phyloP scores from a whole-genome alignment of 441 rosid species.

The Mallotus repandus region DNA sequence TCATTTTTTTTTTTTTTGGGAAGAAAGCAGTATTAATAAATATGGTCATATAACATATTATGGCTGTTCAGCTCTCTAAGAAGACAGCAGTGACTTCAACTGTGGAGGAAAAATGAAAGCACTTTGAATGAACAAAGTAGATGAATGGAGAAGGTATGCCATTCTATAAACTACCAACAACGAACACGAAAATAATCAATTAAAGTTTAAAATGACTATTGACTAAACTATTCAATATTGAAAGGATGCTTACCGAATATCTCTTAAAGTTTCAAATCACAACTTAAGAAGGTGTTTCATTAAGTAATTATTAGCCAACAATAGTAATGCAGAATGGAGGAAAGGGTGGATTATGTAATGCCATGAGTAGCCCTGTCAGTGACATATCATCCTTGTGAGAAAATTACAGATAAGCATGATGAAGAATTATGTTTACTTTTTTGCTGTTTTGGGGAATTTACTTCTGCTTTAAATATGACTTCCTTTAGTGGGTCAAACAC shows the following conservation, averaged over 20 bases:
- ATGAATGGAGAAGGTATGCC: too few relatives aligned
- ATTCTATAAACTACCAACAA: too few relatives aligned
- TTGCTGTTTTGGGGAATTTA: not conserved
- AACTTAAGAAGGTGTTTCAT: not conserved
- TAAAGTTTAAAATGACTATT: too few relatives aligned
- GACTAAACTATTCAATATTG: too few relatives aligned
- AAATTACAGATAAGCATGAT: not conserved
- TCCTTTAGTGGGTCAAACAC: not conserved
- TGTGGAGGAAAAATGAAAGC: not conserved
- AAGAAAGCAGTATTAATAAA: not conserved
- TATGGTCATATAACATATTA: not conserved
- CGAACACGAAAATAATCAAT: too few relatives aligned
- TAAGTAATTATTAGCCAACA: not conserved
- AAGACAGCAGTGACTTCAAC: not conserved
- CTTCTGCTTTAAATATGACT: too few relatives aligned
- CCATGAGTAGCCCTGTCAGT: not conserved
- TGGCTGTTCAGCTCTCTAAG: conserved; percentile 8
- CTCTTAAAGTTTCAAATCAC: not conserved
- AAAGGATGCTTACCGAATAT: not conserved
- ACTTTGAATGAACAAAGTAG: not conserved
- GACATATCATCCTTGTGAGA: too few relatives aligned
- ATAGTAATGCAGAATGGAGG: not conserved
- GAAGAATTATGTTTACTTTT: too few relatives aligned
- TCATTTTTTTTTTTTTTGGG: too few relatives aligned
- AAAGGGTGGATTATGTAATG: not conserved